Percentiles rank a stretch among this genome's conserved stretches.
Evolutionary conservation across 495 filamentous ascomycete species (phyloP).

Genomic region (Daldinia caldariorum): DNA sequence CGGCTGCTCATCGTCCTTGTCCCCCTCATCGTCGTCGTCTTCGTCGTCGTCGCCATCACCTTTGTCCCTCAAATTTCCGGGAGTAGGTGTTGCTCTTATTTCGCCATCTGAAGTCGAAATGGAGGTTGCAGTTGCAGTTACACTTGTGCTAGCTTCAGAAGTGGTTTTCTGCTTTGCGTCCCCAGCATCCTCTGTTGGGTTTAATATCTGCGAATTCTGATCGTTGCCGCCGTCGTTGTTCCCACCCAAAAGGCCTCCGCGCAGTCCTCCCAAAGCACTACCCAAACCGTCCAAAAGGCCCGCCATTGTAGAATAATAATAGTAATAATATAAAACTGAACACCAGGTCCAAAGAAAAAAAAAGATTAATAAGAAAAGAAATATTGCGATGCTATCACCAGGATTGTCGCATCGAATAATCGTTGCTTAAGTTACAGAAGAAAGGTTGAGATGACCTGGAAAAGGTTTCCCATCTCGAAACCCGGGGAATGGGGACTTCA

Average conservation of each 20-base stretch:
- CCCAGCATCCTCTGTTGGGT: constrained; percentile 2
- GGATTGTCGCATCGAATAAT: constrained; percentile 33
- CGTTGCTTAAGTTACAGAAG: constrained; percentile 11
- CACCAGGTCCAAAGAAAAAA: constrained; percentile 49
- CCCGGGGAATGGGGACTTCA: constrained; percentile 23
- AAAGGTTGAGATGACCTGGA: constrained; percentile 24
- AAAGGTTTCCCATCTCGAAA: constrained; percentile 26
- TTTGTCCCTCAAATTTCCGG: constrained; percentile 13
- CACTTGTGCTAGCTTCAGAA: background rate
- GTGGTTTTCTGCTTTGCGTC: constrained; percentile 4
- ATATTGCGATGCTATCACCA: constrained; percentile 20
- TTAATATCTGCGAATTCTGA: constrained; percentile 1
- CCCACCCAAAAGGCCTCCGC: constrained; percentile 32
- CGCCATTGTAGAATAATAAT: constrained; percentile 43
- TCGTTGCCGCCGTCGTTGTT: constrained; percentile 6
- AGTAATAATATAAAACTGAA: constrained; percentile 30
- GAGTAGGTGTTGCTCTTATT: constrained; percentile 6
- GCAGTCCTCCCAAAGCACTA: constrained; percentile 31
- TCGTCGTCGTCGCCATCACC: background rate
- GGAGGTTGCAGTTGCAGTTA: background rate
- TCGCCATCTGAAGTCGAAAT: constrained; percentile 12
- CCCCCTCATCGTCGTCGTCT: constrained; percentile 23
- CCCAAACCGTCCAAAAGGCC: constrained; percentile 44
- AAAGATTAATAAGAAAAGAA: constrained; percentile 31
- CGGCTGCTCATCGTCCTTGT: constrained; percentile 24